Evolutionary conservation across 345 rosid species (phyloP).

Genomic region (Acer campestre): DNA sequence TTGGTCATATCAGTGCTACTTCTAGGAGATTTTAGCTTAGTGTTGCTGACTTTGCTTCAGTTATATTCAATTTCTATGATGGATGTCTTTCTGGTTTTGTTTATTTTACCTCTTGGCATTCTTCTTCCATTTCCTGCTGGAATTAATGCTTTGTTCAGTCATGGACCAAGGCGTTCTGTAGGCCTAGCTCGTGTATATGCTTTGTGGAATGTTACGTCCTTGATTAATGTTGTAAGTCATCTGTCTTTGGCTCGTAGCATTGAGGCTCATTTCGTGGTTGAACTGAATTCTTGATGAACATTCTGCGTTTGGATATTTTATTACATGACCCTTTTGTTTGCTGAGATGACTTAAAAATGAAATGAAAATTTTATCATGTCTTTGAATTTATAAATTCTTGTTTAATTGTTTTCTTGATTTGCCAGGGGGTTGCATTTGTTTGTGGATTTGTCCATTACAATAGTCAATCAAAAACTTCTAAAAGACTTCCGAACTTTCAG

Average conservation of each 20-base stretch:
- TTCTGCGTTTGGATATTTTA: background rate
- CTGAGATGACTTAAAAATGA: background rate
- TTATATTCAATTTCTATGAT: constrained; percentile 88
- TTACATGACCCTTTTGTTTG: background rate
- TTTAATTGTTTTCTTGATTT: constrained; percentile 11
- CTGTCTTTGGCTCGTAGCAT: background rate
- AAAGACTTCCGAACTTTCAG: constrained; percentile 63
- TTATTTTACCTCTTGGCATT: constrained; percentile 87
- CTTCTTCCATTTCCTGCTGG: constrained; percentile 99
- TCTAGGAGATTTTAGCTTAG: constrained; percentile 99
- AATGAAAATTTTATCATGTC: background rate
- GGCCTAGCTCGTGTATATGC: constrained; percentile 97
- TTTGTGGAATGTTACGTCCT: constrained; percentile 86
- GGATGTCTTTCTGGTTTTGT: constrained; percentile 80
- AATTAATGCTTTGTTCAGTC: constrained; percentile 97
- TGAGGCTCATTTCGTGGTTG: background rate
- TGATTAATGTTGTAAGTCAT: constrained; percentile 85
- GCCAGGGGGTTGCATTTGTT: constrained; percentile 81
- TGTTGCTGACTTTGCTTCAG: constrained; percentile 94
- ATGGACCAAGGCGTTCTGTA: constrained; percentile 96
- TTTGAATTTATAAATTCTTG: background rate
- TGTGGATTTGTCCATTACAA: constrained; percentile 88
- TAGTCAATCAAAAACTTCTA: constrained; percentile 64
- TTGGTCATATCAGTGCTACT: constrained; percentile 95
- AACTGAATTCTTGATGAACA: background rate